Evolutionary conservation across 306 rosid species (phyloP).

Genomic region (Cucumis sativus): Cucumber_9930_V3 NC_026660.2:22211001-22211500

Average conservation of each 20-base stretch:
- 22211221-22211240: too few relatives aligned
- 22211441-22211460: neutral
- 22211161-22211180: too few relatives aligned
- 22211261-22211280: neutral
- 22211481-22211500: too few relatives aligned
- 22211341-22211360: slow-evolving; percentile 97
- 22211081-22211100: neutral
- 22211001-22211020: neutral
- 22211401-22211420: slow-evolving; percentile 8
- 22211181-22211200: too few relatives aligned
- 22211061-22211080: neutral
- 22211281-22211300: slow-evolving; percentile 15
- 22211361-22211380: slow-evolving; percentile 97
- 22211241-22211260: too few relatives aligned
- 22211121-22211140: too few relatives aligned
- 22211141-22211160: too few relatives aligned
- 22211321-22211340: slow-evolving; percentile 86
- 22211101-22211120: too few relatives aligned
- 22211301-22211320: slow-evolving; percentile 56
- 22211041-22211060: neutral
- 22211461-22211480: too few relatives aligned
- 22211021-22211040: neutral
- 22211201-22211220: too few relatives aligned
- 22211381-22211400: slow-evolving; percentile 14
- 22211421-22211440: neutral